Conservation (phyloP, 2,329 filamentous ascomycete species). For the Cladophialophora immunda region DNA sequence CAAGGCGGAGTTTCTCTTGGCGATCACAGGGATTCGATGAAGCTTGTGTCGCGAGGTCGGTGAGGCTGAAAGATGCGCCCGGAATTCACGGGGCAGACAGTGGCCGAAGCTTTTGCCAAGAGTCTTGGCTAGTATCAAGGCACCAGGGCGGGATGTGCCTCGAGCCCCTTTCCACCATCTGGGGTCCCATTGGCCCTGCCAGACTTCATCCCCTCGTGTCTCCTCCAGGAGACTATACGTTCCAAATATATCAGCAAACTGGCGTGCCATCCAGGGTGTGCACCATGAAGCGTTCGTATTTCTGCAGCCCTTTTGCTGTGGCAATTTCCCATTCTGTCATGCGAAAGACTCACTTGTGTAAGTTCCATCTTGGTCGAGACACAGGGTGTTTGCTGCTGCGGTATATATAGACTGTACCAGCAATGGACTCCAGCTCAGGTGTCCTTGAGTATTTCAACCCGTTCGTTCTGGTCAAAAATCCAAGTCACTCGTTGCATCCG, state of each 20-base stretch:
- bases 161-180: neutral
- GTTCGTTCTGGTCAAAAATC: neutral
- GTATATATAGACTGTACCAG: neutral
- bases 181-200: neutral
- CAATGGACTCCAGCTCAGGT: neutral
- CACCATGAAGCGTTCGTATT: neutral
- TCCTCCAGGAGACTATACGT: neutral
- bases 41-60: neutral
- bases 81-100: neutral
- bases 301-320: conserved; percentile 1
- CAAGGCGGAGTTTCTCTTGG: conserved; percentile 6
- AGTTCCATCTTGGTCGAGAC: neutral
- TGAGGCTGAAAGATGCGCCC: neutral
- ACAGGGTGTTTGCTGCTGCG: neutral
- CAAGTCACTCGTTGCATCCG: neutral
- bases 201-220: conserved; percentile 1
- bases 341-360: neutral
- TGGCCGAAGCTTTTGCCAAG: neutral
- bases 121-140: neutral
- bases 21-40: neutral
- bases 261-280: neutral
- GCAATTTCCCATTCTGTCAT: neutral
- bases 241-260: neutral
- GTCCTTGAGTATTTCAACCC: neutral
- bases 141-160: neutral